Evolutionary conservation across 306 rosid genomes (phyloP), one percentile per base, ranked within the genome.

Genomic region (Sophora flavescens): DNA sequence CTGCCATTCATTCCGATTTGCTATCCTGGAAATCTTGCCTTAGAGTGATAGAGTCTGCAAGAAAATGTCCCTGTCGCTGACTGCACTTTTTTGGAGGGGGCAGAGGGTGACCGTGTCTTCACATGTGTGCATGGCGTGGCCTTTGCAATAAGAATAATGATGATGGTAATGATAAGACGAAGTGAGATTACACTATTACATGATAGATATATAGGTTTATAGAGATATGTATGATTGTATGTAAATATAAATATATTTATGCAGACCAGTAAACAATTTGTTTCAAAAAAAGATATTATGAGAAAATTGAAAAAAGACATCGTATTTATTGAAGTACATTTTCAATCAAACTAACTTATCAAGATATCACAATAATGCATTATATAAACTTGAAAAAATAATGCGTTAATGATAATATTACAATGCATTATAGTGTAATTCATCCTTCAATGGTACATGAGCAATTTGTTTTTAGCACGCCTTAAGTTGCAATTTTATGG

Each of bases 401-500:
- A 14, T 4, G 35, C 71, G 36, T 50, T 50, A 50, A 36, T 63
- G 4, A 0, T 44, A 28, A 64, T 76, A 30, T 15, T 57, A 14
- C 1, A 32, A 30, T 68, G 15, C 60, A 32, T 14, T 50, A 14
- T 36, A 48, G 59, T 13, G 51, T 17, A 81, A 33, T 63, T 22
- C 33, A 62, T 62, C 41, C 39, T 57, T 58, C 36, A 74, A 59
- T 28, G 67, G 42, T 36, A 30, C 60, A 63, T 70, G 47, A 17
- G 38, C 50, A n/a, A 30, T 47, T 44, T 32, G 52, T 4, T 60
- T 17, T 61, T 66, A n/a, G 26, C 42, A 58, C 30, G 72, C n/a
- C 73, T 72, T 60, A 67, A 65, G 54, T 61, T 83, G 63, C 58
- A 68, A 30, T 54, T 63, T 60, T 56, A 2, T 74, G 63, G 77